These are phyloP conservation scores for Eucalyptus lansdowneana DNA, from an alignment of 345 rosid genomes.

Conservation along the genomic window DNA sequence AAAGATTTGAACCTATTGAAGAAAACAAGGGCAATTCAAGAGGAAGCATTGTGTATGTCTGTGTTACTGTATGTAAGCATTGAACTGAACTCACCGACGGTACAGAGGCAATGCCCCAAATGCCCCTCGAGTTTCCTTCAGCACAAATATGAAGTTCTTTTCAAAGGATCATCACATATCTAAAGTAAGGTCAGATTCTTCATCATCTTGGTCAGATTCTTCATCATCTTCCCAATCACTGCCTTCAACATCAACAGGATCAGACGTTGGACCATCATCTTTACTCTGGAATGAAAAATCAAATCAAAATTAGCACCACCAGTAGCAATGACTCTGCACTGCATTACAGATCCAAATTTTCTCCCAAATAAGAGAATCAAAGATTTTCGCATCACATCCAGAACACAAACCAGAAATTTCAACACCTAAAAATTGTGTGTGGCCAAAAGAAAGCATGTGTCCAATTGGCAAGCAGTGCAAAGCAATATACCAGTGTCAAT, in stretches of 20 bases:
- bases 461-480: background rate
- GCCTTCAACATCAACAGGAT: conserved; percentile 10
- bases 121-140: background rate
- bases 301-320: background rate
- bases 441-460: background rate
- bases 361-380: background rate
- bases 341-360: background rate
- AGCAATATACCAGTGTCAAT: conserved; percentile 15
- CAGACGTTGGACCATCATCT: conserved; percentile 16
- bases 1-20: background rate
- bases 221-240: conserved; percentile 12
- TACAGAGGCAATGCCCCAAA: background rate
- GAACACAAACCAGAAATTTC: background rate
- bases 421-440: background rate
- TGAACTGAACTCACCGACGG: background rate
- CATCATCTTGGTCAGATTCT: conserved; percentile 5
- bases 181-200: background rate
- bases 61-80: background rate
- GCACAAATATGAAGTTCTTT: background rate
- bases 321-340: background rate
- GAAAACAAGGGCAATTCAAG: background rate
- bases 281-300: conserved; percentile 30
- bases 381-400: background rate
- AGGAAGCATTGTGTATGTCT: background rate
- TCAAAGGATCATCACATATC: background rate